phyloP scores from a whole-genome alignment of 345 rosid genomes.

The Brassica nigra region DNA sequence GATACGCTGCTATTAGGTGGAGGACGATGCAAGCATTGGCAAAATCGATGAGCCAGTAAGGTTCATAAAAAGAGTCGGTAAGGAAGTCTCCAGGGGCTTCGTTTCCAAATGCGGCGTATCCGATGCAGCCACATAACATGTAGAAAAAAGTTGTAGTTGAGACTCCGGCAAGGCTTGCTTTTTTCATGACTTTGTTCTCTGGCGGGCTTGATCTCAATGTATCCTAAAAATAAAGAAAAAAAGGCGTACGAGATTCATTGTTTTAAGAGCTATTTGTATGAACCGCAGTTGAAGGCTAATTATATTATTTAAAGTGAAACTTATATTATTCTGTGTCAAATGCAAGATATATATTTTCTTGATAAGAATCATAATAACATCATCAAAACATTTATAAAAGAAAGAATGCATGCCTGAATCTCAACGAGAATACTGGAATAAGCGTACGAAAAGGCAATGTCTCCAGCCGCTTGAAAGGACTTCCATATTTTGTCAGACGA shows the following conservation, averaged over 20 bases:
- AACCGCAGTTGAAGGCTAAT: neutral
- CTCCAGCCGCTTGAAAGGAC: constrained; percentile 73
- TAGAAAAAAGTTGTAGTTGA: constrained; percentile 72
- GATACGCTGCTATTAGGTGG: constrained; percentile 87
- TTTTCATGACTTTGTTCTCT: constrained; percentile 68
- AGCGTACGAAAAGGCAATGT: constrained; percentile 89
- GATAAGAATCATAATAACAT: neutral
- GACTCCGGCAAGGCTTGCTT: constrained; percentile 56
- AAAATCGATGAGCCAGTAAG: constrained; percentile 79
- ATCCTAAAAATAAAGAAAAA: constrained; percentile 41
- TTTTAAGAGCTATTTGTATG: neutral
- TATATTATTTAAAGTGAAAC: neutral
- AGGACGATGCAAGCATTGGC: constrained; percentile 83
- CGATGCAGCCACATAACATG: constrained; percentile 70
- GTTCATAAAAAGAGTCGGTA: constrained; percentile 86
- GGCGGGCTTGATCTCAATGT: constrained; percentile 70
- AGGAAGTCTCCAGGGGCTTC: constrained; percentile 85
- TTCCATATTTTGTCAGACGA: constrained; percentile 77
- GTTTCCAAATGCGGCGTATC: constrained; percentile 89
- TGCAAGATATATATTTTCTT: neutral
- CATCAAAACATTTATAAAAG: neutral
- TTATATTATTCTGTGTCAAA: neutral
- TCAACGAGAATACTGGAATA: constrained; percentile 72
- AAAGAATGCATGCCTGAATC: constrained; percentile 56
- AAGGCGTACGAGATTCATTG: neutral